These are phyloP conservation scores for Catunica adiposa DNA, from an alignment of 2,329 filamentous ascomycete genomes.

Conservation along the genomic window DNA sequence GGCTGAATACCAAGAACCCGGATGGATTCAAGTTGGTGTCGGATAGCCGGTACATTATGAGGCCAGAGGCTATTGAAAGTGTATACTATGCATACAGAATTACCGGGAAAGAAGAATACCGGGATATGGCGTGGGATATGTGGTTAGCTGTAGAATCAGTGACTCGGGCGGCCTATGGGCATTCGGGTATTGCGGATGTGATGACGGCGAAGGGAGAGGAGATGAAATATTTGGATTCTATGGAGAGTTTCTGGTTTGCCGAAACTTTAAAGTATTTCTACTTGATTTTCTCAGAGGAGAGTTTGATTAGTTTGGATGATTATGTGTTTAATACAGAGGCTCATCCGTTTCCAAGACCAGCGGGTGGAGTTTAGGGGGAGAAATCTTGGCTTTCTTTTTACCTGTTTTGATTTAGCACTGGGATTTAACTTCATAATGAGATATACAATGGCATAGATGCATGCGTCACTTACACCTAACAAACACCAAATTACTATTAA, in stretches of 20 bases:
- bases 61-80: constrained; percentile 36
- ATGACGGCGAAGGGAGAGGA: constrained; percentile 21
- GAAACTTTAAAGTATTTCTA: constrained; percentile 67
- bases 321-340: constrained; percentile 45
- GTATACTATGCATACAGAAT: constrained; percentile 38
- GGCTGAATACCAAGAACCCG: constrained; percentile 22
- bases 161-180: constrained; percentile 31
- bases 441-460: too few relatives aligned
- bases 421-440: too few relatives aligned
- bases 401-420: too few relatives aligned
- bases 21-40: constrained; percentile 46
- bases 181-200: constrained; percentile 29
- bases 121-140: constrained; percentile 37
- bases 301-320: constrained; percentile 49
- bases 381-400: too few relatives aligned
- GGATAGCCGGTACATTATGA: constrained; percentile 32
- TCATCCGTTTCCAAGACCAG: constrained; percentile 26
- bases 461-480: too few relatives aligned
- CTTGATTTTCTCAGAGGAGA: constrained; percentile 48
- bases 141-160: constrained; percentile 29
- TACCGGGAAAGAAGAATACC: constrained; percentile 30
- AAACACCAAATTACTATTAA: too few relatives aligned
- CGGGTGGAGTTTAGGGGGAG: not conserved
- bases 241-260: constrained; percentile 58
- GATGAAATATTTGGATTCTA: constrained; percentile 36